These are phyloP conservation scores for Penicillium frequentans DNA, from an alignment of 2,329 filamentous ascomycete species.

Conservation along the genomic window DNA sequence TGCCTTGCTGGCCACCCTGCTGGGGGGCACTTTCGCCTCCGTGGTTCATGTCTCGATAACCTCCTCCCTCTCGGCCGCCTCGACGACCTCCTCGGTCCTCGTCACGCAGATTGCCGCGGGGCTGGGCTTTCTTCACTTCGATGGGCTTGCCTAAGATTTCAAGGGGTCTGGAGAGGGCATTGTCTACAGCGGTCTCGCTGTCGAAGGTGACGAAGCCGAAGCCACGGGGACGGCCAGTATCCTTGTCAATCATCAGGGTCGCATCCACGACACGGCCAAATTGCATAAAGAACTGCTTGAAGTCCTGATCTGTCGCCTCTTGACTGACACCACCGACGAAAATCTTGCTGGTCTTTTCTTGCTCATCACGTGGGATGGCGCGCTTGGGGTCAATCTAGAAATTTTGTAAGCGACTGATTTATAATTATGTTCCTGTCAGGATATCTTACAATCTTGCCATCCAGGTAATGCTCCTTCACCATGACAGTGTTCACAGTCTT, in stretches of 20 bases:
- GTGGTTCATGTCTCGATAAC: constrained; percentile 42
- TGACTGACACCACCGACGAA: constrained; percentile 98
- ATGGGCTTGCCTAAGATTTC: constrained; percentile 96
- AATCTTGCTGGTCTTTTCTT: constrained; percentile 97
- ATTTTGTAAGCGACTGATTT: constrained; percentile 22
- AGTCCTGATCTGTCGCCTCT: constrained; percentile 93
- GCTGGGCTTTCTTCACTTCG: constrained; percentile 97
- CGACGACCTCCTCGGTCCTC: constrained; percentile 69
- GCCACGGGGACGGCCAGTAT: constrained; percentile 91
- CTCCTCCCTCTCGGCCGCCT: constrained; percentile 35
- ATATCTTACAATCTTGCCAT: constrained; percentile 88
- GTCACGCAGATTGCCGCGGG: constrained; percentile 88
- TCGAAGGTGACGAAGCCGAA: constrained; percentile 99
- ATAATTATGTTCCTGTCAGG: constrained; percentile 5
- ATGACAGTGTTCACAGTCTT: constrained; percentile 99
- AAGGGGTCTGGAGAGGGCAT: constrained; percentile 78
- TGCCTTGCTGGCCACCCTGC: constrained; percentile 47
- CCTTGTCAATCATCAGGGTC: constrained; percentile 99
- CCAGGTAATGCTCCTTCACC: constrained; percentile 98
- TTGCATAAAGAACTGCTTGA: constrained; percentile 93
- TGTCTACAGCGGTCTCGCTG: constrained; percentile 90
- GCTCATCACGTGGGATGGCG: constrained; percentile 94
- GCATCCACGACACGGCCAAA: constrained; percentile 96
- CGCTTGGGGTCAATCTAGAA: constrained; percentile 92
- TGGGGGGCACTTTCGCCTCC: constrained; percentile 43